These are phyloP conservation scores for Globisporangium viniferum DNA, from an alignment of 352 stramenopile species.

Conservation along the genomic window DNA sequence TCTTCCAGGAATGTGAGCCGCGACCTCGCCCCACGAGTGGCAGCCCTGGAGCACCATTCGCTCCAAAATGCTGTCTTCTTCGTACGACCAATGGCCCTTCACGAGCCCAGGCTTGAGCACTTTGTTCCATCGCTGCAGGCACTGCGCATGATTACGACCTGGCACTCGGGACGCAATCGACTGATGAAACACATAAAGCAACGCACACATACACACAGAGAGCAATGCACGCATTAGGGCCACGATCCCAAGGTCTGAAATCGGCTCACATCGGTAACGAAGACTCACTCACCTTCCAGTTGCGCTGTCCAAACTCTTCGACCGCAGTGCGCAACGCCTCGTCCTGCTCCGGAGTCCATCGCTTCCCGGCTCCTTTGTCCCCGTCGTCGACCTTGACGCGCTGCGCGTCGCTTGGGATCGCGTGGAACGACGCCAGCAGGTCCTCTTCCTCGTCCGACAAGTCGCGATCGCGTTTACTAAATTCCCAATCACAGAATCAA, in stretches of 20 bases:
- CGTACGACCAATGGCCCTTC: constrained; percentile 91
- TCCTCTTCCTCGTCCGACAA: constrained; percentile 25
- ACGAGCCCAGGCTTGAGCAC: constrained; percentile 89
- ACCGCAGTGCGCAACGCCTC: constrained; percentile 70
- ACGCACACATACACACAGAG: neutral
- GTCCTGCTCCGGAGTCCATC: constrained; percentile 74
- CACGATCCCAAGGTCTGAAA: neutral
- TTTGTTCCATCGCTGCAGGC: constrained; percentile 81
- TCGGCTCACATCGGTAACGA: neutral
- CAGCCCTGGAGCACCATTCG: constrained; percentile 76
- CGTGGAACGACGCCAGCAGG: constrained; percentile 46
- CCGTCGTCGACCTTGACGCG: constrained; percentile 43
- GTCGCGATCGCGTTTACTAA: constrained; percentile 9
- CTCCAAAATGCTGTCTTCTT: constrained; percentile 88
- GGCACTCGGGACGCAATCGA: constrained; percentile 60
- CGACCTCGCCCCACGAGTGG: constrained; percentile 66
- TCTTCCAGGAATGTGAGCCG: constrained; percentile 53
- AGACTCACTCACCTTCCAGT: constrained; percentile 76
- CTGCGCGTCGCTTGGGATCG: constrained; percentile 48
- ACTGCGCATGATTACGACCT: constrained; percentile 68
- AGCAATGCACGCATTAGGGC: neutral
- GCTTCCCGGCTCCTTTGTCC: constrained; percentile 47
- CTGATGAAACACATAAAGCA: constrained; percentile 6
- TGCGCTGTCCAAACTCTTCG: constrained; percentile 71
- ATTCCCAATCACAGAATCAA: neutral